A percentile compares a stretch with the other conserved stretches of the same genome.
These are phyloP conservation scores for Yamadazyma friedrichii DNA, from an alignment of 1,139 yeast species.

Conservation along the genomic window DNA sequence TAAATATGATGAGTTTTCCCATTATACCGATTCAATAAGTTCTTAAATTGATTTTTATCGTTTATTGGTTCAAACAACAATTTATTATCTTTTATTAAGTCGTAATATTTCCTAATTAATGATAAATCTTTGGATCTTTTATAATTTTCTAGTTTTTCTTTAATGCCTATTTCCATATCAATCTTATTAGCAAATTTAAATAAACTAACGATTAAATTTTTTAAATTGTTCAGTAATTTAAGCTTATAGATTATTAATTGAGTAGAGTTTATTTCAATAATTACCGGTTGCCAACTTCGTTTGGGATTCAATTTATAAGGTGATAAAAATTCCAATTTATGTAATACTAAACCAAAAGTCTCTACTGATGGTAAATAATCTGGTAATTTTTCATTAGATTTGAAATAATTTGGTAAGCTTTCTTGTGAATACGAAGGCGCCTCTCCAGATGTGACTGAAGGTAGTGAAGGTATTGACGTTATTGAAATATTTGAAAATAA, in stretches of 20 bases:
- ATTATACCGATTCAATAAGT: constrained; percentile 20
- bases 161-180: constrained; percentile 6
- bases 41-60: constrained; percentile 15
- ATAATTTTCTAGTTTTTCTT: constrained; percentile 13
- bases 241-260: constrained; percentile 47
- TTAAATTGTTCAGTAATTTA: constrained; percentile 23
- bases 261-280: constrained; percentile 57
- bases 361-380: constrained; percentile 32
- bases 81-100: constrained; percentile 26
- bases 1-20: constrained; percentile 27
- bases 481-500: constrained; percentile 1
- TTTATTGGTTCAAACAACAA: constrained; percentile 39
- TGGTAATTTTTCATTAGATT: constrained; percentile 30
- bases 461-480: not conserved
- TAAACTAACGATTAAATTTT: constrained; percentile 28
- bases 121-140: constrained; percentile 15
- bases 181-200: constrained; percentile 18
- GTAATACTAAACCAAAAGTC: constrained; percentile 32
- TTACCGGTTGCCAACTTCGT: constrained; percentile 46
- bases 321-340: constrained; percentile 37
- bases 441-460: not conserved
- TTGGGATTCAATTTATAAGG: constrained; percentile 34
- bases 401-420: constrained; percentile 15
- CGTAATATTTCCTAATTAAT: constrained; percentile 19
- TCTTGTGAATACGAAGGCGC: not conserved